phyloP scores from a whole-genome alignment of 2,329 filamentous ascomycete species.

The Teratosphaeria gauchensis region DNA sequence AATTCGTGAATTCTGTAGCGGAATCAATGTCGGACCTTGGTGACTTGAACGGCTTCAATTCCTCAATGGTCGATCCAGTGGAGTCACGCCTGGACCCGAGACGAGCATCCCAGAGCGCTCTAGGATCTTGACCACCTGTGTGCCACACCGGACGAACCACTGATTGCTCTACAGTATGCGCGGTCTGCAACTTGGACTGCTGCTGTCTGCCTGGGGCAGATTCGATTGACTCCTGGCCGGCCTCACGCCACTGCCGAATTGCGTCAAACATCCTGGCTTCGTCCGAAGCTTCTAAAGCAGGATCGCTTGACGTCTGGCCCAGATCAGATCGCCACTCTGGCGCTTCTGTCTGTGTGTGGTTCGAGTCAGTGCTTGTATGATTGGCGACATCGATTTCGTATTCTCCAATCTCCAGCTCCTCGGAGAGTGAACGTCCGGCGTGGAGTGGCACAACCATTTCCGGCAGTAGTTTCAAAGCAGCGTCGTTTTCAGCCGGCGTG shows the following conservation, averaged over 20 bases:
- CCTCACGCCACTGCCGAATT: neutral
- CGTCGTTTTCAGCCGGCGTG: slow-evolving; percentile 9
- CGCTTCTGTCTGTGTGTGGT: neutral
- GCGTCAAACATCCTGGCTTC: neutral
- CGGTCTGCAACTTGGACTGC: neutral
- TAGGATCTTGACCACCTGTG: neutral
- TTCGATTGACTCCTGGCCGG: neutral
- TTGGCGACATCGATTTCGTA: neutral
- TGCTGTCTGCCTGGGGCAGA: neutral
- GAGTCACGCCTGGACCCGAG: neutral
- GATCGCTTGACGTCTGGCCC: neutral
- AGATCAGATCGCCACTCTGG: neutral
- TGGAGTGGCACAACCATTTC: slow-evolving; percentile 2
- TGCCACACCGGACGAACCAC: neutral
- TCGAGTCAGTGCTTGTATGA: neutral
- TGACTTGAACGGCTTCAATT: neutral
- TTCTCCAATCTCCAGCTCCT: neutral
- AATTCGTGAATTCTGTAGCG: neutral
- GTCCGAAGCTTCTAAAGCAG: neutral
- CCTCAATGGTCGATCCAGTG: neutral
- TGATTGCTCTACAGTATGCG: neutral
- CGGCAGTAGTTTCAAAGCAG: slow-evolving; percentile 11
- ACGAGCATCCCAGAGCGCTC: neutral
- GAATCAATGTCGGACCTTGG: neutral
- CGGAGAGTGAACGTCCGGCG: neutral